phyloP scores from a whole-genome alignment of 768 basidiomycete genomes.

The Rickenella mellea region DNA sequence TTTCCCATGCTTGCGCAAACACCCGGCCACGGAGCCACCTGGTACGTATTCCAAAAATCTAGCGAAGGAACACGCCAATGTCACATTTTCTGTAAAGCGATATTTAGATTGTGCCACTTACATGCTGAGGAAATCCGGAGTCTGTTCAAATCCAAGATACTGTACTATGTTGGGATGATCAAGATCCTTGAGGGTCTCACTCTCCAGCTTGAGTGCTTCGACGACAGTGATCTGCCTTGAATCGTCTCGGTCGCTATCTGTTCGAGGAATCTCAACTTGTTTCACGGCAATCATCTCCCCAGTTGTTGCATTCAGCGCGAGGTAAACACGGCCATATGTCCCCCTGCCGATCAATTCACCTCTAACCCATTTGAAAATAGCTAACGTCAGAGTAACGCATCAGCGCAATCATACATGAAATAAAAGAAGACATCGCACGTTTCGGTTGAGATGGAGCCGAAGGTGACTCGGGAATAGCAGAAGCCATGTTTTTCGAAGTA shows the following conservation, averaged over 20 bases:
- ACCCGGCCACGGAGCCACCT: slow-evolving; percentile 89
- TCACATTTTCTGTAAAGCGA: not conserved
- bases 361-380: slow-evolving; percentile 96
- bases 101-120: slow-evolving; percentile 35
- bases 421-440: slow-evolving; percentile 38
- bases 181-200: slow-evolving; percentile 90
- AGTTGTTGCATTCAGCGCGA: slow-evolving; percentile 91
- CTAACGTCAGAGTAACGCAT: slow-evolving; percentile 28
- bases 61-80: slow-evolving; percentile 10
- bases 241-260: slow-evolving; percentile 86
- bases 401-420: slow-evolving; percentile 1
- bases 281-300: slow-evolving; percentile 99
- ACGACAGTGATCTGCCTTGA: slow-evolving; percentile 76
- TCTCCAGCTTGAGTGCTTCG: slow-evolving; percentile 89
- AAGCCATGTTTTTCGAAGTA: slow-evolving; percentile 56
- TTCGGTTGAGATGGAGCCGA: slow-evolving; percentile 48
- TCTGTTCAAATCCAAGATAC: slow-evolving; percentile 93
- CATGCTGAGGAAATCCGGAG: slow-evolving; percentile 84
- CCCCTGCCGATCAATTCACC: slow-evolving; percentile 97
- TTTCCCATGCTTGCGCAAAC: slow-evolving; percentile 84
- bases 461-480: slow-evolving; percentile 46
- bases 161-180: slow-evolving; percentile 97
- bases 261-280: slow-evolving; percentile 92
- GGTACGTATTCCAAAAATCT: slow-evolving; percentile 99
- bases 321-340: slow-evolving; percentile 92